Base-by-base conservation (phyloP, 1,284 basidiomycete genomes). In the Rhizoctonia solani region DNA sequence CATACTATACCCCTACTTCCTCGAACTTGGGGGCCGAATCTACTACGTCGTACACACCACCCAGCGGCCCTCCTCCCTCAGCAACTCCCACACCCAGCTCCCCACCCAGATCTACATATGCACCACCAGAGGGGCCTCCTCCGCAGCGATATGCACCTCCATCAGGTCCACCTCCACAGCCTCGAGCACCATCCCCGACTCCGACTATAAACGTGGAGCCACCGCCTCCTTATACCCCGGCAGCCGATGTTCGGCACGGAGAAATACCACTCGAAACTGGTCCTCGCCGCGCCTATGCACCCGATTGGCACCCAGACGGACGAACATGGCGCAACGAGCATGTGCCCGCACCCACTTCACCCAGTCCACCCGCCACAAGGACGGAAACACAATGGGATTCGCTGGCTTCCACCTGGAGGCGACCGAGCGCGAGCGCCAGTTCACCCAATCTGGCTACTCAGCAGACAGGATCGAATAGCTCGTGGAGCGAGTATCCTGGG, bases 181-280 rank as follows among this genome's bases (percentile, higher is more conserved):
- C 54, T 30, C 42, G 66, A 25, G 50, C 49, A 14, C 55, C 41
- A 27, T 44, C 69, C 30, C 63, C 69, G 6, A n/a, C n/a, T n/a
- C 53, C 66, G 37, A 54, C 55, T 27, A 14, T 47, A 21, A 25
- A 29, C n/a, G 23, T 11, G 14, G 85, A 86, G 19, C 77, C 81
- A 3, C 88, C 87, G 0, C 88, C 88, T 0, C 85, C 87, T 0
- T 90, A 90, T 72, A 87, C 87, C 0, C 78, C 83, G 0, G 72
- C 80, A 2, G 81, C 88, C 1, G 81, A 86, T 65, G 59, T 79
- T 11, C 72, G 75, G 55, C 77, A 81, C 1, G 88, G 87, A 11
- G 88, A 90, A 74, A 75, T 79, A 2, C 84, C 87, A 0, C 71
- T 90, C 4, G 83, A 87, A 69, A 76, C 81, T 30, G 88, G 88